Evolutionary conservation across 371 early-diverging fungal species (phyloP), one percentile per base, ranked within the genome.

Genomic region (Mucor velutinosus): DNA sequence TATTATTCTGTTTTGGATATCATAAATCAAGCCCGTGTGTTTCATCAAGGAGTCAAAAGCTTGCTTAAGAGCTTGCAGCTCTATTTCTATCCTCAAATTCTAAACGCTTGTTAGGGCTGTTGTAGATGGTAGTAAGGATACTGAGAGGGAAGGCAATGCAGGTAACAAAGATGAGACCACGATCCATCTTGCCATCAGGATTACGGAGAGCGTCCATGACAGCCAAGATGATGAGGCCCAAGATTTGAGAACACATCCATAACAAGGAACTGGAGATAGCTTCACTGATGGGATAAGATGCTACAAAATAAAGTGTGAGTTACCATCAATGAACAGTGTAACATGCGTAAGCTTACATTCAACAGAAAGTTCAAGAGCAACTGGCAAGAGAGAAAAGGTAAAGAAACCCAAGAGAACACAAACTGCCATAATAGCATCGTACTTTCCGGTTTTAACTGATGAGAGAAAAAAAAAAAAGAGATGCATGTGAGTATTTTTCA

Each of bases 211-310:
- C 78, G 60, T 80, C 79, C 75, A 80, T 78, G 7, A 64, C 56
- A 14, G 71, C 35, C 39, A 80, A 53, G 25, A 76, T 74, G 12
- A 82, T 53, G 23, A 82, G 69, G 7, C 76, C 80, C 37, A 80
- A 47, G 1, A 82, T 39, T 60, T 82, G 80, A 4, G 83, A 75
- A 11, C 71, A 65, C 57, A 77, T 62, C 83, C 83, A 82, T 60
- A 82, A 65, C 29, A 72, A 66, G 4, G 83, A 77, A 62, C 80
- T 78, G 2, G 80, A 80, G 23, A 80, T 71, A 15, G 83, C 62
- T 67, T 82, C 83, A 53, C 77, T 72, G 3, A 80, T 74, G 6
- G 83, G 83, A 45, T 76, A 82, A 8, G 83, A 73, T 29, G 71
- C 81, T 81, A 47, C 15, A 58, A 8, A 49, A 27, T 21, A 58